Conservation (phyloP, 495 filamentous ascomycete genomes). For the Bombardia bombarda region DNA sequence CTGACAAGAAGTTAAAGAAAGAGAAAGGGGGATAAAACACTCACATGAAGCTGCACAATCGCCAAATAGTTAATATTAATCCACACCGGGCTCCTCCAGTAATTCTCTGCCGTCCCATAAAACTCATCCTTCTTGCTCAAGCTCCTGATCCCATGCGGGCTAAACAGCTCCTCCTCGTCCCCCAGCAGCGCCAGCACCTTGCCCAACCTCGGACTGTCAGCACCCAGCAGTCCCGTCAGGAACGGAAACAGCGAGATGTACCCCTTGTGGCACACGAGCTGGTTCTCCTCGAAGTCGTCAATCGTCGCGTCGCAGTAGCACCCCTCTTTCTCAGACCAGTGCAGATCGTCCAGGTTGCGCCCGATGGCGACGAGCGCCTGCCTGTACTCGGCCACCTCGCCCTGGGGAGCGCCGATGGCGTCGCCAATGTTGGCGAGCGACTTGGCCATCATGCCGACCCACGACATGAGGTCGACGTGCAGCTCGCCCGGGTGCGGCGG, state of each 20-base stretch:
- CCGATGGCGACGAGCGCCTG: slow-evolving; percentile 69
- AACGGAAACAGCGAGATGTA: slow-evolving; percentile 95
- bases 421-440: slow-evolving; percentile 70
- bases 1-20: slow-evolving; percentile 2
- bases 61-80: slow-evolving; percentile 96
- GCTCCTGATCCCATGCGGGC: slow-evolving; percentile 74
- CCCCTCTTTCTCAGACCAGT: slow-evolving; percentile 73
- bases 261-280: slow-evolving; percentile 89
- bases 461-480: slow-evolving; percentile 89
- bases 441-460: slow-evolving; percentile 92
- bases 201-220: slow-evolving; percentile 65
- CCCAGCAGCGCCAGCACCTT: slow-evolving; percentile 67
- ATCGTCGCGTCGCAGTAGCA: slow-evolving; percentile 94
- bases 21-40: slow-evolving; percentile 20
- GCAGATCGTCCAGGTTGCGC: slow-evolving; percentile 85
- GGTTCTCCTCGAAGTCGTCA: slow-evolving; percentile 87
- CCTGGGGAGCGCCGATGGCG: slow-evolving; percentile 59
- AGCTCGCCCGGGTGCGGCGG: slow-evolving; percentile 98
- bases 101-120: slow-evolving; percentile 89
- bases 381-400: slow-evolving; percentile 66
- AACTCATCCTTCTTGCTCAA: slow-evolving; percentile 74
- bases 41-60: slow-evolving; percentile 72
- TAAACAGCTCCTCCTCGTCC: slow-evolving; percentile 82
- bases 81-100: slow-evolving; percentile 95
- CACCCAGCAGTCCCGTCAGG: slow-evolving; percentile 63